These are phyloP conservation scores for Lasiosphaeria ovina DNA, from an alignment of 495 filamentous ascomycete genomes.

Conservation along the genomic window DNA sequence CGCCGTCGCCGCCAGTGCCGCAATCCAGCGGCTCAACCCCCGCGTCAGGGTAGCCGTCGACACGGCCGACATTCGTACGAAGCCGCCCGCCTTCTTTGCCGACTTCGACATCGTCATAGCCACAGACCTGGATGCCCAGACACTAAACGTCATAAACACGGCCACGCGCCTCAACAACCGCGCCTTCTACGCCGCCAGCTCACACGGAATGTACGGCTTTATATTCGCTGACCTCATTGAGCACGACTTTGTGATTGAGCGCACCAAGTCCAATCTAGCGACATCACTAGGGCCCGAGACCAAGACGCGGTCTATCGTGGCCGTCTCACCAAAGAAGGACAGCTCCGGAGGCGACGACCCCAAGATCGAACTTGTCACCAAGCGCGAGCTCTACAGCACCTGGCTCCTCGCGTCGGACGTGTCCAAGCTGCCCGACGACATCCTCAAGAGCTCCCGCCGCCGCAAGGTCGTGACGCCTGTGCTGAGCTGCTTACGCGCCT, in stretches of 20 bases:
- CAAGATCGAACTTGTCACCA: conserved; percentile 79
- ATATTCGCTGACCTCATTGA: conserved; percentile 88
- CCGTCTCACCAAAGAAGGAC: conserved; percentile 69
- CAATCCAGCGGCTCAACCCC: conserved; percentile 83
- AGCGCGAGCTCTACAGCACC: conserved; percentile 83
- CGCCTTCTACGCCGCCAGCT: conserved; percentile 84
- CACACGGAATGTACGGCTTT: conserved; percentile 91
- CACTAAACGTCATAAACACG: conserved; percentile 76
- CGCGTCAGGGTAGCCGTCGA: conserved; percentile 76
- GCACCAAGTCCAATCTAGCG: conserved; percentile 71
- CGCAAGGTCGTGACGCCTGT: conserved; percentile 75
- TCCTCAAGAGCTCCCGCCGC: conserved; percentile 60
- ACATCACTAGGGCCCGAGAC: conserved; percentile 67
- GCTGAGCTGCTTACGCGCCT: conserved; percentile 74
- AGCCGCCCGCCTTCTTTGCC: conserved; percentile 68
- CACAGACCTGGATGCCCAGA: conserved; percentile 75
- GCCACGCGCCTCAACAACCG: conserved; percentile 69
- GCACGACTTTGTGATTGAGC: conserved; percentile 85
- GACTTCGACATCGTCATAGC: conserved; percentile 85
- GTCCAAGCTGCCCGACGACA: conserved; percentile 69
- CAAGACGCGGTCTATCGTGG: conserved; percentile 70
- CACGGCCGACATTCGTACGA: conserved; percentile 58
- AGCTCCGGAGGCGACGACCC: conserved; percentile 27
- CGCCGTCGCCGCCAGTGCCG: conserved; percentile 75
- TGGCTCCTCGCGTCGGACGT: conserved; percentile 72